Evolutionary conservation across 768 basidiomycete genomes (phyloP).

Genomic region (Russula olivacea): DNA sequence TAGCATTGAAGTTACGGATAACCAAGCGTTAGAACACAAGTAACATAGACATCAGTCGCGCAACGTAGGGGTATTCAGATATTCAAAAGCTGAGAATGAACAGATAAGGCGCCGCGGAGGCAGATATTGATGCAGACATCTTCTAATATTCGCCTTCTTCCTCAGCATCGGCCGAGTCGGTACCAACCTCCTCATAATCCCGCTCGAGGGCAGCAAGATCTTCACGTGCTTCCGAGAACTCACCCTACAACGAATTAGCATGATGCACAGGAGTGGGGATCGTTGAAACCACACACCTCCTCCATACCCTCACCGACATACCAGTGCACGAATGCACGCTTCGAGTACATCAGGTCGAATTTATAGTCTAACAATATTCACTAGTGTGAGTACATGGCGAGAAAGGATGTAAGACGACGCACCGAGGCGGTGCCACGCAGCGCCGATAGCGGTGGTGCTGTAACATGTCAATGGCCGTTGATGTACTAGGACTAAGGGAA

Average conservation of each 20-base stretch:
- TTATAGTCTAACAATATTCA: conserved; percentile 66
- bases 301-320: conserved; percentile 99
- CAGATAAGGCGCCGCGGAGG: neutral
- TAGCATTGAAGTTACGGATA: conserved; percentile 26
- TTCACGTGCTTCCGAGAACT: conserved; percentile 97
- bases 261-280: neutral
- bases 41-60: conserved; percentile 18
- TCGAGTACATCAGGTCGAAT: conserved; percentile 97
- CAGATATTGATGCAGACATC: conserved; percentile 3
- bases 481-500: neutral
- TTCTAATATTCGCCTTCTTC: conserved; percentile 56
- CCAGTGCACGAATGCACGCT: conserved; percentile 89
- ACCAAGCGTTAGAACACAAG: conserved; percentile 24
- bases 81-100: conserved; percentile 12
- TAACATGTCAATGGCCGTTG: conserved; percentile 7
- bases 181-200: conserved; percentile 87
- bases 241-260: conserved; percentile 49
- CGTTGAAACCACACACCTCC: conserved; percentile 48
- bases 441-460: conserved; percentile 88
- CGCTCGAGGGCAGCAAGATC: conserved; percentile 97
- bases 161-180: conserved; percentile 67
- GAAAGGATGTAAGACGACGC: conserved; percentile 23
- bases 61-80: conserved; percentile 14
- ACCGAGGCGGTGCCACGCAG: conserved; percentile 88
- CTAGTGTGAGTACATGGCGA: conserved; percentile 11